These are phyloP conservation scores for Macrolepiota albuminosa DNA, from an alignment of 768 basidiomycete species.

Conservation along the genomic window DNA sequence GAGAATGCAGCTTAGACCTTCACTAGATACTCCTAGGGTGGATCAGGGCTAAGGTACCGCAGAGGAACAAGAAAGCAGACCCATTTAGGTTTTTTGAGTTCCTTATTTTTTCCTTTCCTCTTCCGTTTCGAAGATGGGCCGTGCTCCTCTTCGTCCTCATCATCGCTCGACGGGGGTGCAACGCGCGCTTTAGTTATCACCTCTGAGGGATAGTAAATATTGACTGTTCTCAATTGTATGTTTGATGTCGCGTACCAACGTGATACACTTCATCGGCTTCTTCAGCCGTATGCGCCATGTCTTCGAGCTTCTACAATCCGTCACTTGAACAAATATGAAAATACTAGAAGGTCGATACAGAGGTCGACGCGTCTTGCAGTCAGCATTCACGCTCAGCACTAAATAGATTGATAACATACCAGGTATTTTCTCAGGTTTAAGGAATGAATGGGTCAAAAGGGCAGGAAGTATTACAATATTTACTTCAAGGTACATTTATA, in stretches of 20 bases:
- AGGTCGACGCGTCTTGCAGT: not conserved
- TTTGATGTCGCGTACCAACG: slow-evolving; percentile 35
- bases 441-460: no score
- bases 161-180: slow-evolving; percentile 15
- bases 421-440: no score
- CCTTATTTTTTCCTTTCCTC: slow-evolving; percentile 17
- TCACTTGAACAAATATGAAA: not conserved
- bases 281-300: slow-evolving; percentile 2
- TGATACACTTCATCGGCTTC: slow-evolving; percentile 33
- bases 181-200: slow-evolving; percentile 59
- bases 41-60: not conserved
- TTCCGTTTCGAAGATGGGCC: slow-evolving; percentile 6
- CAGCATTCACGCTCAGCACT: not conserved
- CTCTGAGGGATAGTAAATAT: slow-evolving; percentile 32
- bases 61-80: slow-evolving; percentile 27
- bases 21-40: slow-evolving; percentile 55
- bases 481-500: not conserved
- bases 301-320: not conserved
- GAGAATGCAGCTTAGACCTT: slow-evolving; percentile 43
- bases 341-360: not conserved
- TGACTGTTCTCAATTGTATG: not conserved
- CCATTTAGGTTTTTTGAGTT: slow-evolving; percentile 38
- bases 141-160: slow-evolving; percentile 15
- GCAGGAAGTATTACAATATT: not conserved
- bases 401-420: not conserved